These are phyloP conservation scores for Zasmidium citrigriseum DNA, from an alignment of 2,329 filamentous ascomycete genomes.

Conservation along the genomic window DNA sequence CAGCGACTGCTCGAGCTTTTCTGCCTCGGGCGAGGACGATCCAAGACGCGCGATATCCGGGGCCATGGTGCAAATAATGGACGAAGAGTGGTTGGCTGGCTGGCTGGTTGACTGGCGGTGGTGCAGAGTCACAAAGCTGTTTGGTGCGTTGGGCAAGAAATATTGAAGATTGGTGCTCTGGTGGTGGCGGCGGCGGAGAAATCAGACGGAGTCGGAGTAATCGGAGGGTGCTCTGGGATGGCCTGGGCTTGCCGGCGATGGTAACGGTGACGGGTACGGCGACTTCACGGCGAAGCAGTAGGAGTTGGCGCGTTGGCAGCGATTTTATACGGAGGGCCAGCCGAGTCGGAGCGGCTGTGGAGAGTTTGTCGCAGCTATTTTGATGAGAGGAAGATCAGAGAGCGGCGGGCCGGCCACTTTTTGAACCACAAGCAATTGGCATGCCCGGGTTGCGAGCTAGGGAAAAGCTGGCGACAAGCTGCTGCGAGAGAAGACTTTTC, in stretches of 20 bases:
- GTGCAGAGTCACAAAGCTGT: not conserved
- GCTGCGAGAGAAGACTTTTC: not conserved
- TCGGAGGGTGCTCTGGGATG: constrained; percentile 3
- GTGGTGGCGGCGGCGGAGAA: not conserved
- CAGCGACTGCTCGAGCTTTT: constrained; percentile 27
- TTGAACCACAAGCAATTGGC: not conserved
- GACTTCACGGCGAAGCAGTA: not conserved
- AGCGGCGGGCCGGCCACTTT: not conserved
- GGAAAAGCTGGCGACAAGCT: no score
- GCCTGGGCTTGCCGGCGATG: not conserved
- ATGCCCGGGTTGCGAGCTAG: not conserved
- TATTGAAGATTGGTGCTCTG: not conserved
- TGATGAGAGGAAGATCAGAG: not conserved
- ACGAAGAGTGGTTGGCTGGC: not conserved
- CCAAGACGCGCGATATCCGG: constrained; percentile 20
- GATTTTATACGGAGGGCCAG: no score
- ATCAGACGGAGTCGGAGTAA: no score
- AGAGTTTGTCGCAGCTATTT: not conserved
- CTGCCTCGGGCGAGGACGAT: constrained; percentile 12
- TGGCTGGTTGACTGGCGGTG: not conserved
- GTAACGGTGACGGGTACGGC: no score
- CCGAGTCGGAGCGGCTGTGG: not conserved
- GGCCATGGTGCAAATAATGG: constrained; percentile 12
- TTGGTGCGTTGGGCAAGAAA: not conserved
- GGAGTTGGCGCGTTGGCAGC: not conserved